These are phyloP conservation scores for Pezicula neosporulosa DNA, from an alignment of 2,329 filamentous ascomycete genomes.

Conservation along the genomic window DNA sequence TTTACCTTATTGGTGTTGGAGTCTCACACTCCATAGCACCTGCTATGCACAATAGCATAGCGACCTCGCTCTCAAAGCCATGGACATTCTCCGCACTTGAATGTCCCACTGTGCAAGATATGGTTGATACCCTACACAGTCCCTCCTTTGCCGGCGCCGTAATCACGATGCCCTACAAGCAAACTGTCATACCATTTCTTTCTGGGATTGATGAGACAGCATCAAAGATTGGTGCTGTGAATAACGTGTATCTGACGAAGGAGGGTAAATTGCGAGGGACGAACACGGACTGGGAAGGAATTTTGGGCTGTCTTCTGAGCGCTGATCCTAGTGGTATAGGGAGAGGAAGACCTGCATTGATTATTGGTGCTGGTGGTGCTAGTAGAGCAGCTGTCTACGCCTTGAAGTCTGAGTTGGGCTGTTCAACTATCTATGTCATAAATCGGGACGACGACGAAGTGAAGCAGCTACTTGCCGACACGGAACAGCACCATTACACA, in stretches of 20 bases:
- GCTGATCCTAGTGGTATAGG: conserved; percentile 34
- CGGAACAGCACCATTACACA: conserved; percentile 14
- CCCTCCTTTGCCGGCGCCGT: conserved; percentile 63
- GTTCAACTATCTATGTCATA: conserved; percentile 68
- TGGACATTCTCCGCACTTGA: conserved; percentile 34
- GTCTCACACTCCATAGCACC: conserved; percentile 38
- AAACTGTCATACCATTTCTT: conserved; percentile 67
- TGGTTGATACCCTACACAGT: conserved; percentile 46
- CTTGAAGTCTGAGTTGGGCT: conserved; percentile 63
- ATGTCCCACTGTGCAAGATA: conserved; percentile 29
- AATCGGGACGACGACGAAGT: conserved; percentile 69
- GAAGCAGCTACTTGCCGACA: conserved; percentile 63
- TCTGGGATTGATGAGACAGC: conserved; percentile 70
- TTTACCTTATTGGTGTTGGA: conserved; percentile 35
- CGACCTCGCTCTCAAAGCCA: conserved; percentile 27
- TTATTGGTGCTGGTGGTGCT: conserved; percentile 73
- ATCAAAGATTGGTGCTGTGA: conserved; percentile 69
- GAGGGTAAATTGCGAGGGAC: conserved; percentile 59
- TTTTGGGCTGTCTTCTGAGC: conserved; percentile 57
- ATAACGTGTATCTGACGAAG: conserved; percentile 64
- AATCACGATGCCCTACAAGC: conserved; percentile 81
- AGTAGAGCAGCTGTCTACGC: conserved; percentile 73
- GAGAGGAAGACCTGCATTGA: conserved; percentile 58
- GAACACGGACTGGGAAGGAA: conserved; percentile 76
- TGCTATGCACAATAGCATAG: conserved; percentile 37